Percentiles rank a stretch among this genome's conserved stretches.
Conservation (phyloP, 306 rosid genomes). For the Cicer judaicum region DNA sequence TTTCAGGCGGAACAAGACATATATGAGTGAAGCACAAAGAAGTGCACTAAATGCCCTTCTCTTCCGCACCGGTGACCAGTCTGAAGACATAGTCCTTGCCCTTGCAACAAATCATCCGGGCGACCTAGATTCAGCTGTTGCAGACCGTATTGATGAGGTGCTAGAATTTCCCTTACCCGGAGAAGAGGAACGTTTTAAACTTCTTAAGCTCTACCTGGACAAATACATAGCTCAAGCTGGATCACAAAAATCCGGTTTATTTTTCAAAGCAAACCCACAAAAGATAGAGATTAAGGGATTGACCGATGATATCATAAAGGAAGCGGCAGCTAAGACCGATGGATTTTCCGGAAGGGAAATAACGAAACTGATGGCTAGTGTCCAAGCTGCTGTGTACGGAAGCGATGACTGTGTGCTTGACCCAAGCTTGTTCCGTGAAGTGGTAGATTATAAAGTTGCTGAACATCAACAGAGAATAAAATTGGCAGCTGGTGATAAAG, state of each 20-base stretch:
- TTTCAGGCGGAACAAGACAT: conserved; percentile 87
- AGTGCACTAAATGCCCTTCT: conserved; percentile 47
- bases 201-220: conserved; percentile 82
- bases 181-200: conserved; percentile 81
- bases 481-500: conserved; percentile 62
- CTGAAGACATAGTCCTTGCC: conserved; percentile 94
- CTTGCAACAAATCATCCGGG: conserved; percentile 51
- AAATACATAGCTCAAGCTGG: conserved; percentile 82
- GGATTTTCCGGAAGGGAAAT: conserved; percentile 61
- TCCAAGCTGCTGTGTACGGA: no score
- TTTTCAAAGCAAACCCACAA: conserved; percentile 67
- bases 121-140: no score
- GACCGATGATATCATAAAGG: conserved; percentile 75
- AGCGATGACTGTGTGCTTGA: no score
- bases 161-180: conserved; percentile 57
- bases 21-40: conserved; percentile 98
- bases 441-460: conserved; percentile 78
- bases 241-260: conserved; percentile 60
- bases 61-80: conserved; percentile 95
- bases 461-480: conserved; percentile 93
- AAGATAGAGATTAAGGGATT: conserved; percentile 34
- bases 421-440: no score
- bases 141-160: no score
- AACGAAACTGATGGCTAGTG: no score
- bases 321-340: conserved; percentile 78